phyloP scores from a whole-genome alignment of 345 rosid species.

The Rhodamnia argentea region DNA sequence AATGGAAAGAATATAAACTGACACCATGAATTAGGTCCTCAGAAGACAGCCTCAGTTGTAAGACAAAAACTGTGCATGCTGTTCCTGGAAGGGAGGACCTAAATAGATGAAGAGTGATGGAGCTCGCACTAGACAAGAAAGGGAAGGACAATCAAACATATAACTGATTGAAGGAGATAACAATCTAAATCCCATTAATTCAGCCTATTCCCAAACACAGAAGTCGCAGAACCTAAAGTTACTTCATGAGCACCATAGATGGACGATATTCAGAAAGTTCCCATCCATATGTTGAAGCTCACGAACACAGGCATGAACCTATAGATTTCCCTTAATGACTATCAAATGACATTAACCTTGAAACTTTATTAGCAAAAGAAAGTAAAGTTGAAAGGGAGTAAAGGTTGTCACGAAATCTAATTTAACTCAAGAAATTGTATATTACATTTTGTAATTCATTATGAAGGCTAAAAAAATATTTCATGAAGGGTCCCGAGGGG shows the following conservation, averaged over 20 bases:
- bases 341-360: background rate
- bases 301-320: background rate
- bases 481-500: background rate
- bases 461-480: background rate
- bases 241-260: background rate
- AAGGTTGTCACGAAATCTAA: background rate
- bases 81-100: background rate
- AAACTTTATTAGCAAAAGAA: background rate
- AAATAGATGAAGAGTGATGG: background rate
- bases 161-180: background rate
- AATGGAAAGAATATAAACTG: background rate
- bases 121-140: background rate
- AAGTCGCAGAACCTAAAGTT: background rate
- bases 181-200: background rate
- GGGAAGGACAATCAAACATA: background rate
- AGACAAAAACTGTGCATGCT: background rate
- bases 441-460: background rate
- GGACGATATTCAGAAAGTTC: background rate
- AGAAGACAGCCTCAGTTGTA: background rate
- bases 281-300: background rate
- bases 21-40: background rate
- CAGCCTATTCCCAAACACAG: background rate
- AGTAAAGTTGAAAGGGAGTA: background rate
- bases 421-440: background rate
- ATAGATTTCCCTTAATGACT: background rate